Evolutionary conservation across 805 yeast species (phyloP).

Genomic region (Groenewaldozyma tartarivorans): DNA sequence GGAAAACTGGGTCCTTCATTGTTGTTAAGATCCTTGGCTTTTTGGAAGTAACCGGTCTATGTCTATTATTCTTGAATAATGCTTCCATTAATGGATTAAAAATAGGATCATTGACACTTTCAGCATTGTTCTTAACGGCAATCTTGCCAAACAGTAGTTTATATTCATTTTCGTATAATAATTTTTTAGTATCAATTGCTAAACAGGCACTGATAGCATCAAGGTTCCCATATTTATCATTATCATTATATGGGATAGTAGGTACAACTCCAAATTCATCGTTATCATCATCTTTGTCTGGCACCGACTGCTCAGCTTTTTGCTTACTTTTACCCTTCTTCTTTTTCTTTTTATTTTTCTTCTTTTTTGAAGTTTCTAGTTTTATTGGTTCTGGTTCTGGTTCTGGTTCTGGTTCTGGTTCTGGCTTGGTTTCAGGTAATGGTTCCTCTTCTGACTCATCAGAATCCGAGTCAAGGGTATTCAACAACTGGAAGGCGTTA

Average conservation of each 20-base stretch:
- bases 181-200: slow-evolving; percentile 38
- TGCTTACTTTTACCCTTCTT: slow-evolving; percentile 18
- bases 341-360: slow-evolving; percentile 19
- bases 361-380: slow-evolving; percentile 2
- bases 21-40: slow-evolving; percentile 54
- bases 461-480: no score
- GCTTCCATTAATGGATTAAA: background rate
- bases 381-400: slow-evolving; percentile 1
- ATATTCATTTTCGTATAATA: slow-evolving; percentile 74
- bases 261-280: no score
- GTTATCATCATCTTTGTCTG: no score
- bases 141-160: slow-evolving; percentile 57
- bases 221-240: no score
- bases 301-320: slow-evolving; percentile 14
- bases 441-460: no score
- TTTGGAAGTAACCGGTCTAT: slow-evolving; percentile 66
- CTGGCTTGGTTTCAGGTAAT: background rate
- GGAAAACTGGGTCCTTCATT: slow-evolving; percentile 74
- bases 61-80: slow-evolving; percentile 43
- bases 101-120: background rate
- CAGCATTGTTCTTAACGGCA: slow-evolving; percentile 3
- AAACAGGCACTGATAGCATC: slow-evolving; percentile 29
- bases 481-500: no score
- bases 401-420: slow-evolving; percentile 1
- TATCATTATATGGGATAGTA: no score